Evolutionary conservation across 345 rosid genomes (phyloP).

Genomic region (Brassica juncea): DNA sequence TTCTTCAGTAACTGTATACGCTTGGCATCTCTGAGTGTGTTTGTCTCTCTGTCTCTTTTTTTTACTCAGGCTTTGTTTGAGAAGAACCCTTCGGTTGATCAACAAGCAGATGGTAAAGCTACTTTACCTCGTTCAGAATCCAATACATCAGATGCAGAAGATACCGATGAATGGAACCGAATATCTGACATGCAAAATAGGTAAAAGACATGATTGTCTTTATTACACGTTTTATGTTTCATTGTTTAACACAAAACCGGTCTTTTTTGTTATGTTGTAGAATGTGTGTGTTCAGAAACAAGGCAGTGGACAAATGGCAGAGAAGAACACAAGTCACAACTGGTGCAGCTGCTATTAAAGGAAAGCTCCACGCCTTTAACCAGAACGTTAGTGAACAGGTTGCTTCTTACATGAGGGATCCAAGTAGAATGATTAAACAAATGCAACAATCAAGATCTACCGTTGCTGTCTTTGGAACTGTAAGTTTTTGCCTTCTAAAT

Average conservation of each 20-base stretch:
- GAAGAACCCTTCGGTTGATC: constrained; percentile 70
- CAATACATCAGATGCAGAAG: constrained; percentile 44
- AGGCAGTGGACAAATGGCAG: constrained; percentile 93
- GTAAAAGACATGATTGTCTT: constrained; percentile 28
- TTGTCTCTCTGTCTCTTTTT: constrained; percentile 8
- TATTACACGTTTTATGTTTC: not conserved
- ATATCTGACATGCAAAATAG: constrained; percentile 67
- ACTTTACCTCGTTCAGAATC: constrained; percentile 32
- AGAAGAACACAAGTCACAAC: constrained; percentile 87
- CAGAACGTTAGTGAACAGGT: constrained; percentile 92
- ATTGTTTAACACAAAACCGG: constrained; percentile 1
- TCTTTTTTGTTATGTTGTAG: constrained; percentile 39
- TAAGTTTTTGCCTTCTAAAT: constrained; percentile 44
- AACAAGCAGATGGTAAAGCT: constrained; percentile 59
- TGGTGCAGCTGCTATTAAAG: constrained; percentile 87
- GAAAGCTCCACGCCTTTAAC: constrained; percentile 88
- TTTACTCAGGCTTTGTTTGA: constrained; percentile 66
- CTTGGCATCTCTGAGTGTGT: not conserved
- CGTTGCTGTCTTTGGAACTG: constrained; percentile 67
- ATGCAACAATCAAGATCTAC: constrained; percentile 83
- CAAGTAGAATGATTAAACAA: constrained; percentile 92
- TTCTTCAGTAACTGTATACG: constrained; percentile 7
- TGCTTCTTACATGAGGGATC: constrained; percentile 85
- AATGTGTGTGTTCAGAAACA: constrained; percentile 74
- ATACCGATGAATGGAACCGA: constrained; percentile 68